These are phyloP conservation scores for Agaricus bisporus DNA, from an alignment of 768 basidiomycete species.

Conservation along the genomic window DNA sequence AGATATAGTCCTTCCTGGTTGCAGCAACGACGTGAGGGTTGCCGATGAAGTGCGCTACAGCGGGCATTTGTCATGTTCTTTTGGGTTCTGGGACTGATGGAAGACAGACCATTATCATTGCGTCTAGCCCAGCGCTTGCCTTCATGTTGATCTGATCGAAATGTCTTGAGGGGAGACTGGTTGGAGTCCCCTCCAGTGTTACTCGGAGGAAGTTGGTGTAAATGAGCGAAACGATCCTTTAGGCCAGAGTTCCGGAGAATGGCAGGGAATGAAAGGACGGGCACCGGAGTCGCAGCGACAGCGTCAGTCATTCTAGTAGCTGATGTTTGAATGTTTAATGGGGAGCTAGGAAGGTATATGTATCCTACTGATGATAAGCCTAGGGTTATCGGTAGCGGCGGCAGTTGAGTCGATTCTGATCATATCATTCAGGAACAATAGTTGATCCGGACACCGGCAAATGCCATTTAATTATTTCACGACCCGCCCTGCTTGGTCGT, in stretches of 20 bases:
- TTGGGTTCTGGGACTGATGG: background rate
- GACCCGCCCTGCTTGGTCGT: too few species aligned
- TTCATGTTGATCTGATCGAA: constrained; percentile 53
- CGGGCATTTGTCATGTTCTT: background rate
- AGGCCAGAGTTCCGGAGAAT: constrained; percentile 57
- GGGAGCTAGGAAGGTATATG: background rate
- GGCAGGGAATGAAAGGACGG: constrained; percentile 64
- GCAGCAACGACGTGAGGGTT: constrained; percentile 72
- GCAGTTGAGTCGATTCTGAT: too few species aligned
- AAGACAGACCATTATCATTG: constrained; percentile 64
- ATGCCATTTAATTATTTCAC: too few species aligned
- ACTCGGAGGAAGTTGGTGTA: constrained; percentile 24
- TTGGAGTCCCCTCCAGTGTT: background rate
- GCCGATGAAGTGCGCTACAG: constrained; percentile 58
- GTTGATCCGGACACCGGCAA: too few species aligned
- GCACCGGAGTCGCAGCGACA: constrained; percentile 24
- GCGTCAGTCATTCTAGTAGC: background rate
- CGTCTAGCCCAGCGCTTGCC: constrained; percentile 76
- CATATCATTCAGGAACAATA: too few species aligned
- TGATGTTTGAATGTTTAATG: background rate
- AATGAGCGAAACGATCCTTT: constrained; percentile 46
- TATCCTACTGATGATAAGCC: background rate
- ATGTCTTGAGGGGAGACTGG: constrained; percentile 26
- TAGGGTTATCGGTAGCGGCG: background rate
- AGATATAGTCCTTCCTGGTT: constrained; percentile 45